Conservation (phyloP, 1,139 yeast species). For the Suhomyces choctaworum region DNA sequence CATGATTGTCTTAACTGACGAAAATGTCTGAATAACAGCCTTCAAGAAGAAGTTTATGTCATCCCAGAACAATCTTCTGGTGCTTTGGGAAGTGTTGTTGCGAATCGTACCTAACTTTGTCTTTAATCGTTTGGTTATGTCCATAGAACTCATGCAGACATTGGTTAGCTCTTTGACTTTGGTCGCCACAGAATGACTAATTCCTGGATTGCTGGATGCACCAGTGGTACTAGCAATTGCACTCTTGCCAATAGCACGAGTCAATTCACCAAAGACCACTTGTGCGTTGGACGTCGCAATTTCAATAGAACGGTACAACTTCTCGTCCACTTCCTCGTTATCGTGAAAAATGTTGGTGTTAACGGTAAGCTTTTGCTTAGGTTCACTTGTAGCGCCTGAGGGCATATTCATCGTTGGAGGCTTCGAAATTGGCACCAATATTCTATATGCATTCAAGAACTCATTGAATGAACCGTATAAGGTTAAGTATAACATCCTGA, state of each 20-base stretch:
- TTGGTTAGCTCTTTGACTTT: conserved; percentile 77
- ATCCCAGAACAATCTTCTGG: conserved; percentile 77
- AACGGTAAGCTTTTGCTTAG: conserved; percentile 29
- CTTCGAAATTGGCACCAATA: conserved; percentile 41
- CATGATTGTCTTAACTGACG: conserved; percentile 81
- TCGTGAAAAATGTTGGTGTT: conserved; percentile 29
- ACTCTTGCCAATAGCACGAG: conserved; percentile 71
- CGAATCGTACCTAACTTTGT: conserved; percentile 55
- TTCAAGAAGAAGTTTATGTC: conserved; percentile 81
- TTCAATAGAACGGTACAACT: conserved; percentile 70
- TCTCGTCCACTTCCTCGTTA: conserved; percentile 65
- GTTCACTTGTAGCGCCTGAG: conserved; percentile 16
- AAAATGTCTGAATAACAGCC: conserved; percentile 78
- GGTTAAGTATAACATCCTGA: conserved; percentile 71
- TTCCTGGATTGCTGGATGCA: conserved; percentile 17
- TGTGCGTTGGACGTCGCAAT: conserved; percentile 78
- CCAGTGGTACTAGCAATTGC: conserved; percentile 54
- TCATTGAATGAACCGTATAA: conserved; percentile 76
- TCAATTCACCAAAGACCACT: conserved; percentile 74
- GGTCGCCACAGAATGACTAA: conserved; percentile 49
- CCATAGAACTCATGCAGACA: conserved; percentile 80
- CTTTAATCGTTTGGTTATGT: conserved; percentile 68
- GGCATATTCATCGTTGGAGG: conserved; percentile 13
- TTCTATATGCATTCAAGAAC: conserved; percentile 67
- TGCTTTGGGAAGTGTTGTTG: conserved; percentile 51